A percentile compares a stretch with the other conserved stretches of the same genome.
These are phyloP conservation scores for Chaetomiaceae sp. DNA, from an alignment of 2,329 filamentous ascomycete species.

Conservation along the genomic window DNA sequence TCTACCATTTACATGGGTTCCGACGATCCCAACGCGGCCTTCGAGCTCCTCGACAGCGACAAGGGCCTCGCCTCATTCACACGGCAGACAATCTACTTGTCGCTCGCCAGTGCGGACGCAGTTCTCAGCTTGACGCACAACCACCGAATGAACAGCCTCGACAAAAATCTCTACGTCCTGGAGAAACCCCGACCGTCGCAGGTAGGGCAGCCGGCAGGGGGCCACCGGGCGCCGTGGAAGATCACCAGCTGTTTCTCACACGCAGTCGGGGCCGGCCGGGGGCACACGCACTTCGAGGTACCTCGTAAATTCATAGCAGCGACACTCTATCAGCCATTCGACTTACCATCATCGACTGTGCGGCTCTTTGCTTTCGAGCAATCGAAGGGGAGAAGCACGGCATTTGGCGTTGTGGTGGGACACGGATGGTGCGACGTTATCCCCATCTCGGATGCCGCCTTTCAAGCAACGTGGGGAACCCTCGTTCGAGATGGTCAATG, in stretches of 20 bases:
- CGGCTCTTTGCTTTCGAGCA: neutral
- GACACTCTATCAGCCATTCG: slow-evolving; percentile 14
- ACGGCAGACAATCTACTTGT: slow-evolving; percentile 17
- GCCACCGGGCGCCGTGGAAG: slow-evolving; percentile 9
- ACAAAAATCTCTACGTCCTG: slow-evolving; percentile 17
- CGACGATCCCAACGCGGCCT: slow-evolving; percentile 16
- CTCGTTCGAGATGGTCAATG: slow-evolving; percentile 15
- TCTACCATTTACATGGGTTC: slow-evolving; percentile 17
- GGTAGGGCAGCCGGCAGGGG: neutral
- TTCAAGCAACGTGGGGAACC: slow-evolving; percentile 8
- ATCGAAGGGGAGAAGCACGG: too few relatives aligned
- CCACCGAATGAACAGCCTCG: slow-evolving; percentile 13
- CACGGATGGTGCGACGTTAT: slow-evolving; percentile 17
- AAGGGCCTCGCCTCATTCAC: slow-evolving; percentile 11
- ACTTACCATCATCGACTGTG: slow-evolving; percentile 11
- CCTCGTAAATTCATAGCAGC: slow-evolving; percentile 12
- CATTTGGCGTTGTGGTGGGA: slow-evolving; percentile 17
- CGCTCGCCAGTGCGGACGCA: slow-evolving; percentile 6
- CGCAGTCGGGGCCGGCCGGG: slow-evolving; percentile 13
- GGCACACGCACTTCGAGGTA: slow-evolving; percentile 15
- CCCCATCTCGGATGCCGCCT: slow-evolving; percentile 5
- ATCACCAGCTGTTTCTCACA: slow-evolving; percentile 18
- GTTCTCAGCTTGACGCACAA: slow-evolving; percentile 5
- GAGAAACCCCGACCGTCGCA: slow-evolving; percentile 9
- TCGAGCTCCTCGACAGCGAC: slow-evolving; percentile 12